Evolutionary conservation across 2,329 filamentous ascomycete genomes (phyloP).

Genomic region (Diaporthe sp.): DNA sequence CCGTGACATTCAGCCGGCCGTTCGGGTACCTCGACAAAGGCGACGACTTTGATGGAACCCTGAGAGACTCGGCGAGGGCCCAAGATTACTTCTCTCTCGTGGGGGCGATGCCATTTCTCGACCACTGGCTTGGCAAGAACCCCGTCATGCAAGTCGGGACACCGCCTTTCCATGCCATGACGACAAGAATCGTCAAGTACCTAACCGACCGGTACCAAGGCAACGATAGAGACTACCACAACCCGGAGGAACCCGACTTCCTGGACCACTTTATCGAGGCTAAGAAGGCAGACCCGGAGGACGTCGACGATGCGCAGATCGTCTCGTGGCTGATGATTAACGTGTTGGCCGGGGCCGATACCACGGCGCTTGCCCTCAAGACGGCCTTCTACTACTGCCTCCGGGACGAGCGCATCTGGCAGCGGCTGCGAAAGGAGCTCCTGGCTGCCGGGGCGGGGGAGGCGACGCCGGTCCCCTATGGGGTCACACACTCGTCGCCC

Average conservation of each 20-base stretch:
- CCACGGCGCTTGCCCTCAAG: conserved; percentile 53
- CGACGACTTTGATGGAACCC: conserved; percentile 55
- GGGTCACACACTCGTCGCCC: conserved; percentile 47
- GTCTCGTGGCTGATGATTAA: conserved; percentile 53
- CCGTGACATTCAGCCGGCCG: conserved; percentile 55
- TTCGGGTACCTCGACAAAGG: conserved; percentile 58
- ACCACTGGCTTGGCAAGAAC: conserved; percentile 57
- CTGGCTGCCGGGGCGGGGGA: conserved; percentile 48
- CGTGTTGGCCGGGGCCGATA: conserved; percentile 55
- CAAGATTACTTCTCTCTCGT: conserved; percentile 50
- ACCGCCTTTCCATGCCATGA: conserved; percentile 49
- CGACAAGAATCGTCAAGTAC: conserved; percentile 49
- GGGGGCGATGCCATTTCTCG: conserved; percentile 51
- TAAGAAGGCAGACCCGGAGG: conserved; percentile 44
- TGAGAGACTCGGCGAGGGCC: conserved; percentile 48
- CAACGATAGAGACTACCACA: conserved; percentile 47
- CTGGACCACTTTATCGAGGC: conserved; percentile 58
- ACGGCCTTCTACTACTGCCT: conserved; percentile 56
- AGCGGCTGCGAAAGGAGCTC: conserved; percentile 52
- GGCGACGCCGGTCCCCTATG: conserved; percentile 45
- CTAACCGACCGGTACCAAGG: conserved; percentile 49
- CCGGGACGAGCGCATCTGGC: conserved; percentile 48
- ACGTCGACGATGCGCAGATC: conserved; percentile 53
- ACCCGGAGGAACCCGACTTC: conserved; percentile 51
- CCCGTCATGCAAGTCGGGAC: conserved; percentile 53